Base-by-base conservation (phyloP, 148 eudicot species). In the Heliamphora exappendiculata region DNA sequence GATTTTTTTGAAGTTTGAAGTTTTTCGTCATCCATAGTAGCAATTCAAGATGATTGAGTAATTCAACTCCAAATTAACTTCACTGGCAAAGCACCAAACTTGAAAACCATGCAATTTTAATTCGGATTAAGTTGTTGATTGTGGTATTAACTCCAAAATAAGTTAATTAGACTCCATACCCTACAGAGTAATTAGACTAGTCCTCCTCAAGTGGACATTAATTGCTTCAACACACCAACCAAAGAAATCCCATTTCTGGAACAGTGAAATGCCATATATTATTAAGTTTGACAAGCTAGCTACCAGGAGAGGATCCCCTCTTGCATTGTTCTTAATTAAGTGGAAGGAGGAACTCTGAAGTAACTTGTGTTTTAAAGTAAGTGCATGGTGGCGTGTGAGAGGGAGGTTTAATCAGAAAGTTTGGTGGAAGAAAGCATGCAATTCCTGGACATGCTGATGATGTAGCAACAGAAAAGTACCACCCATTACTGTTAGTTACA, bases 351-450 rank as follows among this genome's bases (percentile, higher is more conserved):
- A 67, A 37, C 36, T 76, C 36, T 76, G 78, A 76, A 76, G 78
- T 37, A 66, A 76, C 64, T 42, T n/a, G n/a, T n/a, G n/a, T n/a
- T n/a, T 22, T 17, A 64, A 31, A 45, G 68, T 42, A 26, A 17
- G 2, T 34, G 39, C 13, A 34, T 31, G 42, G 59, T 60, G 28
- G 36, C 51, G 20, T 13, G 45, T 79, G 89, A 84, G 80, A 74
- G 87, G 70, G 86, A 87, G 81, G 66, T 87, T 80, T 81, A 75
- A 86, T 84, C 89, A 87, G 87, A 87, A 89, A 80, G 95, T 91
- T 91, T 88, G 95, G 92, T 91, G 74, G 45, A 85, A 57, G 81
- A 84, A 54, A 79, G 72, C 81, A 78, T 73, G 54, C 75, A 81
- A n/a, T 73, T 50, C 67, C 80, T 62, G 28, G 79, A 78, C 22